phyloP scores from a whole-genome alignment of 768 basidiomycete species.

The Asterophora lycoperdoides region DNA sequence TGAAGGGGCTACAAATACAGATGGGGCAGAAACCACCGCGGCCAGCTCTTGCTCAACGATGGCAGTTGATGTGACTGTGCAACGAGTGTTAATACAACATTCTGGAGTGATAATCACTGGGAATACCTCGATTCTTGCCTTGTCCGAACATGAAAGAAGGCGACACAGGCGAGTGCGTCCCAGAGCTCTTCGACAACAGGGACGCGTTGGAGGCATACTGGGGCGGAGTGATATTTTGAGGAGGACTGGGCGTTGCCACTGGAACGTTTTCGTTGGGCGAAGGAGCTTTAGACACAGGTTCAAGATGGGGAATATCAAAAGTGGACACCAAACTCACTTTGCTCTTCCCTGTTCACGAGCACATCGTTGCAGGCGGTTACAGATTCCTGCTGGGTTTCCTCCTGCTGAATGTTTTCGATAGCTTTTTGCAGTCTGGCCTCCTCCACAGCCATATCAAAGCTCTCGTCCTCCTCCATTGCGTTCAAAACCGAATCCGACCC shows the following conservation, averaged over 20 bases:
- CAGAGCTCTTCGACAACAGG: neutral
- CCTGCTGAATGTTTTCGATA: constrained; percentile 10
- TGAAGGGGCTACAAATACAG: constrained; percentile 11
- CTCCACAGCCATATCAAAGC: constrained; percentile 32
- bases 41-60: neutral
- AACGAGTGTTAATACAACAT: neutral
- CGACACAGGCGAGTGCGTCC: neutral
- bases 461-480: constrained; percentile 35
- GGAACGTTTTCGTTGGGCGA: neutral
- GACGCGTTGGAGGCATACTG: neutral
- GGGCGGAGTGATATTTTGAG: neutral
- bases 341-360: neutral
- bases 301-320: neutral
- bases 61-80: neutral
- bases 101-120: neutral
- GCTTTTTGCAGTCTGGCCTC: constrained; percentile 21
- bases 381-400: constrained; percentile 5
- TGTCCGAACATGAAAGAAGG: neutral
- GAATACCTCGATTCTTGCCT: neutral
- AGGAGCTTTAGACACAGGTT: neutral
- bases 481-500: constrained; percentile 32
- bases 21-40: neutral
- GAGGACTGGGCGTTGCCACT: neutral
- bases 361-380: neutral
- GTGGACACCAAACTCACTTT: neutral